A percentile compares a stretch with the other conserved stretches of the same genome.
phyloP scores from a whole-genome alignment of 495 filamentous ascomycete genomes.

The Aspergillus bridgeri region DNA sequence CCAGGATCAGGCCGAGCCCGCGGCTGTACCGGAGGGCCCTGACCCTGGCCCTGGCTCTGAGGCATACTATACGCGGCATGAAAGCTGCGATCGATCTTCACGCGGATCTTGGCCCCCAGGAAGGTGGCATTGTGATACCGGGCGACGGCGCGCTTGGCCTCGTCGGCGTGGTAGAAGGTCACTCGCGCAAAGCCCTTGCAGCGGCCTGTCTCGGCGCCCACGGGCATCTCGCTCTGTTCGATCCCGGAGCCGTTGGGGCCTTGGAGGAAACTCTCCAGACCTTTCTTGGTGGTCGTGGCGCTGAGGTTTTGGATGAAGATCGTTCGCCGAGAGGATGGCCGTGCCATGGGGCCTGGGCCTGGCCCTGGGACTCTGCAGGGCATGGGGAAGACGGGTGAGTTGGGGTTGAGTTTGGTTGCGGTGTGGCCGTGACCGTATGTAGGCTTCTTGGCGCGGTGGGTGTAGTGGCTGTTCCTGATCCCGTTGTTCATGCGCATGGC shows the following conservation, averaged over 20 bases:
- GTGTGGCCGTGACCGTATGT: neutral
- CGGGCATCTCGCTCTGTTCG: conserved; percentile 28
- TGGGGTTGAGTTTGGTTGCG: conserved; percentile 10
- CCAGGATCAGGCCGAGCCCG: no score
- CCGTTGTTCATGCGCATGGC: neutral
- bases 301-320: conserved; percentile 32
- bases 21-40: neutral
- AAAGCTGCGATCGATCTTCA: conserved; percentile 23
- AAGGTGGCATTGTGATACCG: conserved; percentile 33
- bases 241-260: conserved; percentile 17
- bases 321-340: conserved; percentile 15
- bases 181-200: conserved; percentile 27
- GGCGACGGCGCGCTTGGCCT: conserved; percentile 30
- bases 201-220: conserved; percentile 11
- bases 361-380: neutral
- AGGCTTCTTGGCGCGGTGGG: conserved; percentile 5
- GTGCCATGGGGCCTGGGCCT: neutral
- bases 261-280: conserved; percentile 23
- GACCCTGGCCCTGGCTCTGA: no score
- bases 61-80: neutral
- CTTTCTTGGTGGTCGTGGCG: conserved; percentile 19
- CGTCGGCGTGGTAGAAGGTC: conserved; percentile 33
- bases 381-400: neutral
- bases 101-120: conserved; percentile 29
- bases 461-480: conserved; percentile 6